A percentile compares a stretch with the other conserved stretches of the same genome.
Conservation (phyloP, 192 early-diverging fungal genomes). For the Backusella parvicylindrica region DNA sequence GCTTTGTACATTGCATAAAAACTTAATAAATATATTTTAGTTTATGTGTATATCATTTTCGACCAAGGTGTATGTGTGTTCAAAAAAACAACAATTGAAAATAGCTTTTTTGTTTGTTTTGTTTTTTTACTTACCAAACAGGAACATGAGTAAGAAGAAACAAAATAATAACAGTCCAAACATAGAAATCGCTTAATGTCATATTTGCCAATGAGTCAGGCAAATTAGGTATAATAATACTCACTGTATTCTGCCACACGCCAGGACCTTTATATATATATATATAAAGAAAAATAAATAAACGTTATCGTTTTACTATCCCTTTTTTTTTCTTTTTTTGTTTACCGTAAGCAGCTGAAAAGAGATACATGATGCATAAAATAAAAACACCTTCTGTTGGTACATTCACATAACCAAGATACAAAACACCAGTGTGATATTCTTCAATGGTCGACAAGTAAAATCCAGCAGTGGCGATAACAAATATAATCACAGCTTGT, state of each 20-base stretch:
- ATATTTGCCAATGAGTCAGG: constrained; percentile 1
- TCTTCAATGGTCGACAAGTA: constrained; percentile 91
- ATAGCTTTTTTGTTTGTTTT: no score
- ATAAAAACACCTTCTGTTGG: constrained; percentile 83
- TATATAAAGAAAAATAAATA: neutral
- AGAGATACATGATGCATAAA: constrained; percentile 54
- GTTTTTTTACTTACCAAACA: constrained; percentile 36
- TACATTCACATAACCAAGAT: constrained; percentile 76
- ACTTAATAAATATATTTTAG: neutral
- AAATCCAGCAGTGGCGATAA: constrained; percentile 48
- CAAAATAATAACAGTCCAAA: constrained; percentile 13
- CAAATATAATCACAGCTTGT: constrained; percentile 17
- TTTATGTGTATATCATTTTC: neutral
- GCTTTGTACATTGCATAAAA: constrained; percentile 38
- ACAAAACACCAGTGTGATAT: constrained; percentile 86
- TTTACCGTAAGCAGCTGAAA: constrained; percentile 62
- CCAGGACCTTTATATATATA: constrained; percentile 11
- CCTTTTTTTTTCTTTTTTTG: neutral
- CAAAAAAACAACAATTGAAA: no score
- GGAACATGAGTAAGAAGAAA: constrained; percentile 29
- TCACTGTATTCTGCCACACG: constrained; percentile 13
- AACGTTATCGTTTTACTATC: neutral
- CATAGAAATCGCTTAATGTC: neutral
- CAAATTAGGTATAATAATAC: neutral
- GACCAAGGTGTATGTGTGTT: no score